These are phyloP conservation scores for Brassica cretica DNA, from an alignment of 345 rosid genomes.

Conservation along the genomic window DNA sequence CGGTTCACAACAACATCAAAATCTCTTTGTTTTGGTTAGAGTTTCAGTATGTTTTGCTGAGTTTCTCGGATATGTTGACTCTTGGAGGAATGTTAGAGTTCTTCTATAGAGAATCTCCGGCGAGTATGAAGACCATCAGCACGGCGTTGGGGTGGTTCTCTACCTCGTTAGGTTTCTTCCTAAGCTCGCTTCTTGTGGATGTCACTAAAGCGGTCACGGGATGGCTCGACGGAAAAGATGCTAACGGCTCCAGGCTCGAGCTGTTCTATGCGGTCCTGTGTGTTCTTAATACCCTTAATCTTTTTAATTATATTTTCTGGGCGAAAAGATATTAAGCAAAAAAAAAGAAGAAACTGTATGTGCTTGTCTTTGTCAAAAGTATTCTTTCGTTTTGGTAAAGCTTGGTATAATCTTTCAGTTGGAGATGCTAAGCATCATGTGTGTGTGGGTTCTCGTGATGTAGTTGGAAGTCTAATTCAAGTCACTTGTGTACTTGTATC, in stretches of 20 bases:
- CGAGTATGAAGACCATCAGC: constrained; percentile 50
- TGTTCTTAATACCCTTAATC: constrained; percentile 50
- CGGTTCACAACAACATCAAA: constrained; percentile 14
- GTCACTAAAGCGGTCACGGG: constrained; percentile 41
- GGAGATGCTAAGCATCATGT: constrained; percentile 7
- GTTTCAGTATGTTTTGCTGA: constrained; percentile 52
- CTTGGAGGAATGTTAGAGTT: constrained; percentile 70
- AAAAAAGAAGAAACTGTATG: background rate
- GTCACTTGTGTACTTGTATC: background rate
- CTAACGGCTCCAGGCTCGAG: constrained; percentile 48
- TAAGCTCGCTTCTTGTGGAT: constrained; percentile 50
- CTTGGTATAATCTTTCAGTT: background rate
- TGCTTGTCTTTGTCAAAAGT: background rate
- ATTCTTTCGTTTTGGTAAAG: background rate
- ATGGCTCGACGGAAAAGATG: constrained; percentile 53
- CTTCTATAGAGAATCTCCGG: constrained; percentile 57
- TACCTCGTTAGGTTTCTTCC: constrained; percentile 53
- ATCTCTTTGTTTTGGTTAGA: constrained; percentile 59
- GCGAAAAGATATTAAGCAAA: constrained; percentile 29
- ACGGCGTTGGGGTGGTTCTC: constrained; percentile 66
- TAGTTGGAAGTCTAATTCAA: constrained; percentile 11
- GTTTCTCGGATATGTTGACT: constrained; percentile 57
- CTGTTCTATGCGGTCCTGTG: constrained; percentile 48
- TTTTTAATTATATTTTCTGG: constrained; percentile 45
- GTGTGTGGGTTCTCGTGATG: background rate